Evolutionary conservation across 2,329 filamentous ascomycete genomes (phyloP), one percentile per base, ranked within the genome.

Genomic region (Epichloe typhina): DNA sequence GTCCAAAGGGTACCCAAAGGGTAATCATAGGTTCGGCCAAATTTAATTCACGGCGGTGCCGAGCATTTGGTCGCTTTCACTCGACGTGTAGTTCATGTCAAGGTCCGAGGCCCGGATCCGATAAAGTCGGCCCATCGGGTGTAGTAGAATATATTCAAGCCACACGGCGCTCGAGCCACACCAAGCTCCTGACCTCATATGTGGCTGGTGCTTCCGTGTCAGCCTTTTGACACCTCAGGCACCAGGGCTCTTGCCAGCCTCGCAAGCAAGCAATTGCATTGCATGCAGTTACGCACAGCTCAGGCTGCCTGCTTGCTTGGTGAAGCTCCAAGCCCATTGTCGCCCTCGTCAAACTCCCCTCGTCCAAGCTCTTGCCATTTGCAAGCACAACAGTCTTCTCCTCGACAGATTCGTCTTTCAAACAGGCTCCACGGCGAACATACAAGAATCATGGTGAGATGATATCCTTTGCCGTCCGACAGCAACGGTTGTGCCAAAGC

Each of bases 281-380:
- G 26, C 3, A 11, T 6, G 44, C 44, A 37, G 17, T 50, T 50
- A 50, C 49, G 49, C 43, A 50, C 43, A 50, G 49, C 49, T 50
- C 6, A 50, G 37, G 49, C 37, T 50, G 49, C 49, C 49, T 50
- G 17, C 17, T 38, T 41, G 44, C 26, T 53, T 51, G 55, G 52
- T 54, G 57, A 61, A 66, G 63, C 64, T 66, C 61, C 62, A 64
- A 58, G 53, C 39, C 49, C 58, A 60, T 41, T 41, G 38, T 26
- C 38, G 35, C 51, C 47, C 47, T 50, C 50, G n/a, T 42, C 42
- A 43, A 39, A 39, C 40, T 37, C 50, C 36, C 19, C 42, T 17
- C 31, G 11, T 46, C 19, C 19, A 11, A 40, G 17, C 47, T 35
- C 7, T 46, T 38, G 42, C 38, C 50, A 38, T 38, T n/a, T 46